These are phyloP conservation scores for Alternaria brassicicola DNA, from an alignment of 2,329 filamentous ascomycete genomes.

Conservation along the genomic window DNA sequence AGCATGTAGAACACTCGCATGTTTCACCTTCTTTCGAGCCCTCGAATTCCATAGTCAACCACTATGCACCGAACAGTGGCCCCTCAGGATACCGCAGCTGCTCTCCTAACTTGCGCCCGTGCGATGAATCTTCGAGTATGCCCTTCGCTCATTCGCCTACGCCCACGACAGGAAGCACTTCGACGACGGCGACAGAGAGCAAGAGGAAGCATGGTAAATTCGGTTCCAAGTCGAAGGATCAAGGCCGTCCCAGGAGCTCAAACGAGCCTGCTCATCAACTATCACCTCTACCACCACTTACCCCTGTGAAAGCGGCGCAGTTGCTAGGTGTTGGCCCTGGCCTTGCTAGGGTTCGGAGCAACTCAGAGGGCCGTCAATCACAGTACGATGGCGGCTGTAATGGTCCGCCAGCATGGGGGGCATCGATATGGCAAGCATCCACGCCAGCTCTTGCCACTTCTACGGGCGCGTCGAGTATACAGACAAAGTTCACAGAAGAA, in stretches of 20 bases:
- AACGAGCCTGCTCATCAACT: not conserved
- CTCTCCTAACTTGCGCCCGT: not conserved
- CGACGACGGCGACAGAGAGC: slow-evolving; percentile 2
- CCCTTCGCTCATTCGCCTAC: slow-evolving; percentile 4
- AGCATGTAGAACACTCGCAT: slow-evolving; percentile 9
- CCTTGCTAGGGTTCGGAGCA: not conserved
- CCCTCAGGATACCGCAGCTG: slow-evolving; percentile 1
- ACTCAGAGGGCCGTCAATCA: not conserved
- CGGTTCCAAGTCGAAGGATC: slow-evolving; percentile 19
- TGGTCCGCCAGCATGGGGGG: slow-evolving; percentile 9
- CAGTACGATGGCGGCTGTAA: slow-evolving; percentile 7
- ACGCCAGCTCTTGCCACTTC: slow-evolving; percentile 1
- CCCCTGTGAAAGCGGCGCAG: slow-evolving; percentile 30
- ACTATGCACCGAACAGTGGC: slow-evolving; percentile 4
- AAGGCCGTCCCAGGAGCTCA: slow-evolving; percentile 13
- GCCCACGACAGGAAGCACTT: slow-evolving; percentile 1
- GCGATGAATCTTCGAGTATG: not conserved
- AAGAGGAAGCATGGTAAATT: slow-evolving; percentile 30
- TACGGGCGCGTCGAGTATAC: slow-evolving; percentile 6
- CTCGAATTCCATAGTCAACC: slow-evolving; percentile 4
- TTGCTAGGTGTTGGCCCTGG: slow-evolving; percentile 24
- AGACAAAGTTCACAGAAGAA: slow-evolving; percentile 17
- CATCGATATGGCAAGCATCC: slow-evolving; percentile 6
- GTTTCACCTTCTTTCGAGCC: slow-evolving; percentile 2
- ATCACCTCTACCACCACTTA: slow-evolving; percentile 26